Conservation (phyloP, 1,139 yeast genomes). For the Fermentozyma sake region DNA sequence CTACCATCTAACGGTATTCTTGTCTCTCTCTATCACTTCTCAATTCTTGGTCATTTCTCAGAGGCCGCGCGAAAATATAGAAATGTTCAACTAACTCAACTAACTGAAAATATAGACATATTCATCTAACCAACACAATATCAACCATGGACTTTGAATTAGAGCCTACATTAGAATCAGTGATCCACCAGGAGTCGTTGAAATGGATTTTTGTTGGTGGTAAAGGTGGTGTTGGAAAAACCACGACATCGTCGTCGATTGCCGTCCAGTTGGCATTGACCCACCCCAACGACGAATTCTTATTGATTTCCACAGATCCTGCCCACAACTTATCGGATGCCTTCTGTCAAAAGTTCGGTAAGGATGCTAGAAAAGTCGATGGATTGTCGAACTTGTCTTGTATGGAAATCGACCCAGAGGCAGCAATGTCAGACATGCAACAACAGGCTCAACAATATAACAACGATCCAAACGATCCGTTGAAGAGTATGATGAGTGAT, state of each 20-base stretch:
- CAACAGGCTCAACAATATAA: conserved; percentile 56
- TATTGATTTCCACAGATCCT: conserved; percentile 94
- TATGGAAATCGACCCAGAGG: conserved; percentile 98
- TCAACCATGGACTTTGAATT: conserved; percentile 49
- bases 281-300: conserved; percentile 74
- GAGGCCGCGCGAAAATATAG: too few relatives aligned
- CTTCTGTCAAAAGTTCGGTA: conserved; percentile 95
- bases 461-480: conserved; percentile 56
- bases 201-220: conserved; percentile 99
- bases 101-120: too few relatives aligned
- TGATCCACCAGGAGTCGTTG: conserved; percentile 62
- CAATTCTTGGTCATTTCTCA: too few relatives aligned
- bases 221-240: conserved; percentile 98
- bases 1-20: too few relatives aligned
- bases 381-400: conserved; percentile 86
- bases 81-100: too few relatives aligned
- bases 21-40: too few relatives aligned
- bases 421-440: conserved; percentile 86
- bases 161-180: conserved; percentile 67
- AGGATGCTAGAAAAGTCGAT: conserved; percentile 90
- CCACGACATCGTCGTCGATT: conserved; percentile 93
- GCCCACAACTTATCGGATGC: conserved; percentile 98
- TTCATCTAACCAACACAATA: too few relatives aligned
- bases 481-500: conserved; percentile 76
- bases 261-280: conserved; percentile 86